phyloP scores from a whole-genome alignment of 2,329 filamentous ascomycete species.

The Coniochaeta sp. region DNA sequence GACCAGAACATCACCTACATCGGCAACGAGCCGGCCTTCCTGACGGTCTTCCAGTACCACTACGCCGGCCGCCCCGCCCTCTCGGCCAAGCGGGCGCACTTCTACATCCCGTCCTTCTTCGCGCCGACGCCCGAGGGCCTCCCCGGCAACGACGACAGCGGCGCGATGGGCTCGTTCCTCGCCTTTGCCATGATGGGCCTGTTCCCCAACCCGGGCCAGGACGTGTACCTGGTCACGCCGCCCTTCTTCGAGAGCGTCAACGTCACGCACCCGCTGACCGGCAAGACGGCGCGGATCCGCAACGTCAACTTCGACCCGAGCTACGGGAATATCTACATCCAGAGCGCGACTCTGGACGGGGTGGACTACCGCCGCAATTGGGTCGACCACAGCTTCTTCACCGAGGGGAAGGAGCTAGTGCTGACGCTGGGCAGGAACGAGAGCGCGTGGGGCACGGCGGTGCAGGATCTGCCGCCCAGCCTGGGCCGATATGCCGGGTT shows the following conservation, averaged over 20 bases:
- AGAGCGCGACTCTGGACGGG: constrained; percentile 57
- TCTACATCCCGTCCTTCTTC: constrained; percentile 60
- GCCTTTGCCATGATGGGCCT: constrained; percentile 63
- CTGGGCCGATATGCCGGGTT: constrained; percentile 29
- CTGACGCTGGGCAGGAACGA: constrained; percentile 53
- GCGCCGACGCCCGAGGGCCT: constrained; percentile 50
- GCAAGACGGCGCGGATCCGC: constrained; percentile 51
- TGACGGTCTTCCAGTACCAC: constrained; percentile 62
- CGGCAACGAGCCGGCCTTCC: constrained; percentile 54
- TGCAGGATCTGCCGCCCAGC: constrained; percentile 57
- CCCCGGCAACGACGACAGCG: constrained; percentile 64
- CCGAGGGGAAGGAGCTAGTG: constrained; percentile 56
- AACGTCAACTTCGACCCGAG: constrained; percentile 54
- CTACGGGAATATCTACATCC: constrained; percentile 55
- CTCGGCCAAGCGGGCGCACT: constrained; percentile 47
- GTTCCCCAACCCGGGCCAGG: constrained; percentile 61
- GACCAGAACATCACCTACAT: constrained; percentile 58
- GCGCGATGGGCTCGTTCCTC: constrained; percentile 62
- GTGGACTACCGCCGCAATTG: constrained; percentile 55
- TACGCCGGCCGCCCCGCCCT: constrained; percentile 57
- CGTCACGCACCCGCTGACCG: constrained; percentile 49
- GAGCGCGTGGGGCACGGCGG: constrained; percentile 55
- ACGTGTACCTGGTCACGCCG: constrained; percentile 64
- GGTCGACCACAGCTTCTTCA: constrained; percentile 62
- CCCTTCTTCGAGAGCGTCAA: constrained; percentile 58